Conservation (phyloP, 352 stramenopile genomes). For the Pythium dissotocum region DNA sequence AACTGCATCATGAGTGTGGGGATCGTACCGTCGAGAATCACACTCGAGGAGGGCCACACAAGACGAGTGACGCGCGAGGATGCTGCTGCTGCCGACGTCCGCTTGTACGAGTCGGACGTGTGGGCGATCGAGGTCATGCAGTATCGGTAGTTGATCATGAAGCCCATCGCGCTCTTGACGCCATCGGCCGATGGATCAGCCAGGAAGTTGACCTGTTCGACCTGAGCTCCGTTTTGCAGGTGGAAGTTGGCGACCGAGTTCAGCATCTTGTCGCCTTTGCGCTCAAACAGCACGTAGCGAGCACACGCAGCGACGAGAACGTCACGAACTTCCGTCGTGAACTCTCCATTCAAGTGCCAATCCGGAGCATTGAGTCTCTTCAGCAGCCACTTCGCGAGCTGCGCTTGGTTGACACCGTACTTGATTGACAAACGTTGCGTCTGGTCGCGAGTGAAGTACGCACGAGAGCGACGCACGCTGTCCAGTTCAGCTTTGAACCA, state of each 20-base stretch:
- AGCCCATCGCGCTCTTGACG: slow-evolving; percentile 48
- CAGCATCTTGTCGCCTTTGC: slow-evolving; percentile 75
- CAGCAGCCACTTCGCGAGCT: slow-evolving; percentile 70
- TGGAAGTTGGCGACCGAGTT: slow-evolving; percentile 87
- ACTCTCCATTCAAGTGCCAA: slow-evolving; percentile 52
- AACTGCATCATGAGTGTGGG: neutral
- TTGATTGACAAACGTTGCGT: slow-evolving; percentile 50
- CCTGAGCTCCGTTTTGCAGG: slow-evolving; percentile 81
- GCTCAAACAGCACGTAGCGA: slow-evolving; percentile 81
- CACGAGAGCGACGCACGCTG: slow-evolving; percentile 26
- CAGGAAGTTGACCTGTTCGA: slow-evolving; percentile 86
- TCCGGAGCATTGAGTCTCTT: slow-evolving; percentile 47
- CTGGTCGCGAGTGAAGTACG: slow-evolving; percentile 57
- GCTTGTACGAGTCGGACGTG: slow-evolving; percentile 82
- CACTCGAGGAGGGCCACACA: slow-evolving; percentile 48
- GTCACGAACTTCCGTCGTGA: slow-evolving; percentile 50
- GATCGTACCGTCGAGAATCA: slow-evolving; percentile 64
- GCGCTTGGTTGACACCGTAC: slow-evolving; percentile 57
- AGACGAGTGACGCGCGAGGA: slow-evolving; percentile 58
- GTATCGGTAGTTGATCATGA: slow-evolving; percentile 91
- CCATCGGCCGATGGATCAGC: slow-evolving; percentile 58
- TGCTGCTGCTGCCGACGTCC: slow-evolving; percentile 61
- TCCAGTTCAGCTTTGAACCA: slow-evolving; percentile 68
- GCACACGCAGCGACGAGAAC: slow-evolving; percentile 62
- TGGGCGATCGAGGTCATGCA: slow-evolving; percentile 79